Evolutionary conservation across 169 alveolate genomes (phyloP).

Genomic region (Cryptosporidium xiaoi): DNA sequence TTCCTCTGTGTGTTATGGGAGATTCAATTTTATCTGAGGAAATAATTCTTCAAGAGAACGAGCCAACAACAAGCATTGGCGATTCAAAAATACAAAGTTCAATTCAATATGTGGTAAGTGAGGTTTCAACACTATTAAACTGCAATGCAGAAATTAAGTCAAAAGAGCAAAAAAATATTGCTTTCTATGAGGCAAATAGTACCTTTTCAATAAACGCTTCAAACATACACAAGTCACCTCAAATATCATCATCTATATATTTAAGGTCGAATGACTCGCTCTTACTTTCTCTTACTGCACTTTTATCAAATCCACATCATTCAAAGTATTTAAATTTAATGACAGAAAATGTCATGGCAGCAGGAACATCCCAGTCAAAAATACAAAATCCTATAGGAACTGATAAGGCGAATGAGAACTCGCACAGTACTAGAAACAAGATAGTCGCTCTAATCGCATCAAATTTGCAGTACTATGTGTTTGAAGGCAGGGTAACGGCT

Average conservation of each 20-base stretch:
- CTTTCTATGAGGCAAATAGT: background rate
- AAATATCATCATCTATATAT: constrained; percentile 36
- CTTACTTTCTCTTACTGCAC: constrained; percentile 67
- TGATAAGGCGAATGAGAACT: constrained; percentile 5
- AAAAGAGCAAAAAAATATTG: constrained; percentile 34
- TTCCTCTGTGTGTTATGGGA: no score
- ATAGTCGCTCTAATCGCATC: constrained; percentile 37
- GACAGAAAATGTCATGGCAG: constrained; percentile 30
- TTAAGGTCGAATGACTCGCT: constrained; percentile 38
- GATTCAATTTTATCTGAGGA: no score
- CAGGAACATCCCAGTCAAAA: background rate
- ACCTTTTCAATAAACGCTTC: background rate
- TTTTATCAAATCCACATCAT: constrained; percentile 69
- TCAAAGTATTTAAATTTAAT: constrained; percentile 29
- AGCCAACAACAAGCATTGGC: background rate
- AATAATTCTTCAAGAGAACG: no score
- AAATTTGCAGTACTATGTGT: constrained; percentile 50
- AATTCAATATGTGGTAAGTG: constrained; percentile 60
- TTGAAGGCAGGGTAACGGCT: constrained; percentile 49
- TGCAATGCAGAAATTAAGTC: background rate
- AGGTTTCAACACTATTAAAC: constrained; percentile 42
- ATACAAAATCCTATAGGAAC: background rate
- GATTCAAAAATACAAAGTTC: constrained; percentile 13
- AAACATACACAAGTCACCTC: constrained; percentile 32
- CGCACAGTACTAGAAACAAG: constrained; percentile 13